Base-by-base conservation (phyloP, 345 rosid genomes). In the Dipteronia dyeriana region DNA sequence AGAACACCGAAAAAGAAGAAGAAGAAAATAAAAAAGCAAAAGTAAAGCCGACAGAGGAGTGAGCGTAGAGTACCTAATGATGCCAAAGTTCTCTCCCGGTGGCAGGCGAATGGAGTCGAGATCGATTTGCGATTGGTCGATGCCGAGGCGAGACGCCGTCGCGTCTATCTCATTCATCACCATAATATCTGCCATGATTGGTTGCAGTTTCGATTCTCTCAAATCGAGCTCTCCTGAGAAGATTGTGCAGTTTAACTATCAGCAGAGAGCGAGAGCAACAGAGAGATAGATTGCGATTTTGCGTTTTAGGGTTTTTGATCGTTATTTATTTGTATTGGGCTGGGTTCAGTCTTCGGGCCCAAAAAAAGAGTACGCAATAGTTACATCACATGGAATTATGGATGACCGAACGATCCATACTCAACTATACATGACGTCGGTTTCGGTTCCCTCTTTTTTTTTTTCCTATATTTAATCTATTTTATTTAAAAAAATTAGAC, bases 31-130 rank as follows among this genome's bases (percentile, higher is more conserved):
- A 2, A 38, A 38, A 6, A 6, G 41, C 41, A 26, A 26, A 26
- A 26, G 26, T 6, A 41, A 41, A 41, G 45, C 45, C 14, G 3
- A 3, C 7, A 59, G 7, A 9, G 3, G 41, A 7, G 17, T 8
- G 16, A 3, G 59, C 5, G 63, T 45, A 70, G 3, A 14, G 14
- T 39, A 93, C 99, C 97, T 95, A 68, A 78, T 64, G 71, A 95
- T 83, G 9, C 90, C 98, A 22, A 84, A 89, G 73, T 85, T 63
- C 8, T 93, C 89, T 0, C 97, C 93, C 1, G 91, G 84, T 53
- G 99, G 97, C 23, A 93, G 94, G 3, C 81, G 80, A 6, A 95
- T 81, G 17, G 92, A 83, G 47, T 74, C 88, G 71, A 89, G 79
- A 81, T 91, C 88, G 31, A 93, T 51, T 29, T 85, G 82, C 25